These are phyloP conservation scores for Acacia concinna DNA, from an alignment of 331 rosid genomes.

Conservation along the genomic window DNA sequence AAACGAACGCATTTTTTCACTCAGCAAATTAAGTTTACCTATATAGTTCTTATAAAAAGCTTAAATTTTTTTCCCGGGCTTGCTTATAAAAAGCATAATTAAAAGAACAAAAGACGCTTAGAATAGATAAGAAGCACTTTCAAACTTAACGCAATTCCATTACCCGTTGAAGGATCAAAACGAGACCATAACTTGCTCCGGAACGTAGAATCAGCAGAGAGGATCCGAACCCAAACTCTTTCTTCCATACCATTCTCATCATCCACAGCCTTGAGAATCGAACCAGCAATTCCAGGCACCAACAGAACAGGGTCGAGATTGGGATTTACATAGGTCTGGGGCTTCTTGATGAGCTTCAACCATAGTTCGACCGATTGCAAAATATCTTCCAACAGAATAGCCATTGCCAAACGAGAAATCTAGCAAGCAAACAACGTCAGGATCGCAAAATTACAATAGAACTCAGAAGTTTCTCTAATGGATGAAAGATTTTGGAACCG, in stretches of 20 bases:
- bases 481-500: neutral
- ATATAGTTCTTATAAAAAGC: neutral
- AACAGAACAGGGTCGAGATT: slow-evolving; percentile 82
- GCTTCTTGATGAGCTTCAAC: slow-evolving; percentile 62
- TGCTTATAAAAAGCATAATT: neutral
- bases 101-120: neutral
- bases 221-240: slow-evolving; percentile 88
- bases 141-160: neutral
- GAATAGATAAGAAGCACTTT: neutral
- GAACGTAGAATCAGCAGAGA: slow-evolving; percentile 66
- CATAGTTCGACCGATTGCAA: slow-evolving; percentile 69
- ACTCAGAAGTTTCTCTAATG: neutral
- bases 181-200: slow-evolving; percentile 94
- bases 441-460: neutral
- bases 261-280: slow-evolving; percentile 64
- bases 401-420: slow-evolving; percentile 42
- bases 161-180: slow-evolving; percentile 81
- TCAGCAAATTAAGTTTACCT: neutral
- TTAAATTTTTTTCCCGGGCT: too few species aligned
- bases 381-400: slow-evolving; percentile 66
- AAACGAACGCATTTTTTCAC: neutral
- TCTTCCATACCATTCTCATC: slow-evolving; percentile 55
- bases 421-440: neutral
- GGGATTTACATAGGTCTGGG: slow-evolving; percentile 68
- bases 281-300: slow-evolving; percentile 88